A percentile compares a stretch with the other conserved stretches of the same genome.
phyloP scores from a whole-genome alignment of 2,329 filamentous ascomycete species.

The Fusarium sp. region DNA sequence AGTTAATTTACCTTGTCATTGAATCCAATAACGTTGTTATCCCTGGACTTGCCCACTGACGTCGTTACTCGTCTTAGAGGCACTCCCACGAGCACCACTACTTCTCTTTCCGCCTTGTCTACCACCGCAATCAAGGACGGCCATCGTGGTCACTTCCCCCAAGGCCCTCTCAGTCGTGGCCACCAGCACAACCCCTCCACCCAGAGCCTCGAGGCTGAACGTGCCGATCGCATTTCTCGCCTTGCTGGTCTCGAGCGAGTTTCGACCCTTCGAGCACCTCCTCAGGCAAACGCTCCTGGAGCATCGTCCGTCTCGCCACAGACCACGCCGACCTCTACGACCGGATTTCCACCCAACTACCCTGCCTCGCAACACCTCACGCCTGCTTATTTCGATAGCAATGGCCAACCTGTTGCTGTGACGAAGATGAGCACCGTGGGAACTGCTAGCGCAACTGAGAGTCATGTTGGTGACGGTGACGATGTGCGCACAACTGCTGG shows the following conservation, averaged over 20 bases:
- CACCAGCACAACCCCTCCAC: slow-evolving; percentile 71
- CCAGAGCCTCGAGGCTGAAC: slow-evolving; percentile 88
- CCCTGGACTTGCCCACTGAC: slow-evolving; percentile 20
- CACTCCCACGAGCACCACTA: slow-evolving; percentile 92
- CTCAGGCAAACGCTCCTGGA: slow-evolving; percentile 50
- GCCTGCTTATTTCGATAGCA: slow-evolving; percentile 85
- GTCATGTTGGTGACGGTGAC: slow-evolving; percentile 70
- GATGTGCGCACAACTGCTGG: slow-evolving; percentile 67
- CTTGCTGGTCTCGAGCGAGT: slow-evolving; percentile 92
- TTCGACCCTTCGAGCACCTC: slow-evolving; percentile 75
- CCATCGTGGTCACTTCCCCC: slow-evolving; percentile 83
- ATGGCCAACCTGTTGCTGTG: slow-evolving; percentile 74
- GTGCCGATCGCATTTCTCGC: slow-evolving; percentile 94
- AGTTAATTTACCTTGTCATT: slow-evolving; percentile 6
- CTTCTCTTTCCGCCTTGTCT: slow-evolving; percentile 89
- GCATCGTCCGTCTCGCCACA: slow-evolving; percentile 61
- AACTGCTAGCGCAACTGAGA: slow-evolving; percentile 88
- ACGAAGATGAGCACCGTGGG: slow-evolving; percentile 92
- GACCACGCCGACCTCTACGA: slow-evolving; percentile 65
- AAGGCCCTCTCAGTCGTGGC: slow-evolving; percentile 66
- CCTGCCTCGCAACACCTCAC: slow-evolving; percentile 59
- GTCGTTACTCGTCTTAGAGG: slow-evolving; percentile 67
- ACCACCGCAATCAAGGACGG: slow-evolving; percentile 98
- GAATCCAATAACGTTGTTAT: slow-evolving; percentile 7
- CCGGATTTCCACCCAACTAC: slow-evolving; percentile 59